Conservation (phyloP, 139 green algal genomes). For the Volvox africanus region DNA sequence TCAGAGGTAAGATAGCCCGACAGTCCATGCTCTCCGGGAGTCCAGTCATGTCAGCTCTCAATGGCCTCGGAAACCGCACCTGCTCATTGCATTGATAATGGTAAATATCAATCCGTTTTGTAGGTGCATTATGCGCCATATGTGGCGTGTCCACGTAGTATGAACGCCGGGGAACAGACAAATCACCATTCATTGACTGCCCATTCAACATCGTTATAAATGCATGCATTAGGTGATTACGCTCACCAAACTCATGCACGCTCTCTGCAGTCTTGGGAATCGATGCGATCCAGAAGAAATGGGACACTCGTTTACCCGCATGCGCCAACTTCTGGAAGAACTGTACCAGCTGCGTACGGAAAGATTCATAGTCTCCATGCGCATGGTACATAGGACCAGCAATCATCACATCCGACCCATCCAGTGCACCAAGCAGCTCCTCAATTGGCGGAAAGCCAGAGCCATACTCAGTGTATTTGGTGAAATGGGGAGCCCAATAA, state of each 20-base stretch:
- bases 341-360: not conserved
- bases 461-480: not conserved
- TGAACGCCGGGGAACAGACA: not conserved
- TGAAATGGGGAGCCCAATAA: slow-evolving; percentile 7
- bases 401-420: not conserved
- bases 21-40: not conserved
- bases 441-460: not conserved
- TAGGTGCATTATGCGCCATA: not conserved
- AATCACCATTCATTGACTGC: not conserved
- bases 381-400: slow-evolving; percentile 23
- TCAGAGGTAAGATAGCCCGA: not conserved
- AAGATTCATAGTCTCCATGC: not conserved
- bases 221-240: not conserved
- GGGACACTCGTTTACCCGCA: not conserved
- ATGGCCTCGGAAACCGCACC: not conserved
- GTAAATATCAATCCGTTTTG: not conserved
- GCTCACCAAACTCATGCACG: not conserved
- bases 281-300: slow-evolving; percentile 13
- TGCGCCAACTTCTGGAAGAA: not conserved
- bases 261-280: not conserved
- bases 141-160: not conserved
- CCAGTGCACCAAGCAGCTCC: not conserved
- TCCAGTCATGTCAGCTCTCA: not conserved
- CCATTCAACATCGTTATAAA: slow-evolving; percentile 4
- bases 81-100: slow-evolving; percentile 6